Conservation (phyloP, 129 eudicot species). For the Centella asiatica region DNA sequence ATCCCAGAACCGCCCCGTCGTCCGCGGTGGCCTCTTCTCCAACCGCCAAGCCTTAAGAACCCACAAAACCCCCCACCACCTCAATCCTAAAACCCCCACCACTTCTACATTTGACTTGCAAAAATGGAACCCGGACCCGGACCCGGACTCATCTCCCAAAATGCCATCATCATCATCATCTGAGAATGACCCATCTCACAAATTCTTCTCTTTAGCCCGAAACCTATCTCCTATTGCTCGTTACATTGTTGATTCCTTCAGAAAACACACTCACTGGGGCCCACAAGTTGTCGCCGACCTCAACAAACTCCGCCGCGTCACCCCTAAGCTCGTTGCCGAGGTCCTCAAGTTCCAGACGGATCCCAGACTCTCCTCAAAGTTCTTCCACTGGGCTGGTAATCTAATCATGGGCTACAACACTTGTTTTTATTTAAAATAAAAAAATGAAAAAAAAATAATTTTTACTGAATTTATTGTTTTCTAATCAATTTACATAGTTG, state of each 20-base stretch:
- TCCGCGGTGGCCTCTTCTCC: constrained; percentile 66
- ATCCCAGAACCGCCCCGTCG: constrained; percentile 68
- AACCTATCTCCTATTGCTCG: constrained; percentile 79
- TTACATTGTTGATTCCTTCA: constrained; percentile 69
- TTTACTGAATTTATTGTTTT: too few species aligned
- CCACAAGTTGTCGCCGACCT: constrained; percentile 64
- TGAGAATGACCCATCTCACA: constrained; percentile 38
- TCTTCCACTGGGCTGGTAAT: constrained; percentile 92
- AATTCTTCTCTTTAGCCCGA: constrained; percentile 57
- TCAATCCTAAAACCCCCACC: constrained; percentile 21
- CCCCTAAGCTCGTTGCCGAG: constrained; percentile 75
- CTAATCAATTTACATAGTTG: too few species aligned
- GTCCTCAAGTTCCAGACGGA: constrained; percentile 68
- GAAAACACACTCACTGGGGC: constrained; percentile 68
- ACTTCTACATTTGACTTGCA: constrained; percentile 37
- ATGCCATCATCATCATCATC: too few species aligned
- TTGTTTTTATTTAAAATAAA: too few species aligned
- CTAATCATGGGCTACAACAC: not conserved
- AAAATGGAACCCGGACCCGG: constrained; percentile 83
- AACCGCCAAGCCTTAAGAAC: constrained; percentile 53
- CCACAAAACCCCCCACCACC: constrained; percentile 28
- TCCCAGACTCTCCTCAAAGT: constrained; percentile 60
- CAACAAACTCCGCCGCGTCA: constrained; percentile 76
- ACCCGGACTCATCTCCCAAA: constrained; percentile 48
- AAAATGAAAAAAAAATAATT: too few species aligned